These are phyloP conservation scores for Leptodermis oblonga DNA, from an alignment of 257 asterid species.

Conservation along the genomic window DNA sequence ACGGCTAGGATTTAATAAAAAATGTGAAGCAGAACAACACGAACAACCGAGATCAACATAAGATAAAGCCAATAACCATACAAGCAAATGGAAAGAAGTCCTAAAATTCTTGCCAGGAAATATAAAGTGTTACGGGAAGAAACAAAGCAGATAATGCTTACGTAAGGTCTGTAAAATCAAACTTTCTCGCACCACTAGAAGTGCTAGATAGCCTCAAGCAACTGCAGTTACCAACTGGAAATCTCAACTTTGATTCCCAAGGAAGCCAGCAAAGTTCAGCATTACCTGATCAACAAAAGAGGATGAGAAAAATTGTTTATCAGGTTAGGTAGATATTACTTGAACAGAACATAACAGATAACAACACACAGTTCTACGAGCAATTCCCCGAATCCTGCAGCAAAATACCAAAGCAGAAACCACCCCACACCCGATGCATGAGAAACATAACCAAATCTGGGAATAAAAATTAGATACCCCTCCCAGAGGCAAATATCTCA, in stretches of 20 bases:
- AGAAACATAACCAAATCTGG: not conserved
- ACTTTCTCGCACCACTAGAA: slow-evolving; percentile 30
- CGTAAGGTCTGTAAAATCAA: slow-evolving; percentile 93
- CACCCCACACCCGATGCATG: not conserved
- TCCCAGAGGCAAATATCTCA: not conserved
- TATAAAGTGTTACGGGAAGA: not conserved
- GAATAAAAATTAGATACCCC: not conserved
- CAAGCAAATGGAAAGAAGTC: slow-evolving; percentile 9
- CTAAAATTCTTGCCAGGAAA: not conserved
- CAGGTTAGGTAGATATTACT: not conserved
- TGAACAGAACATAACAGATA: not conserved
- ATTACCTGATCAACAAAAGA: slow-evolving; percentile 39
- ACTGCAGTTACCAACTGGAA: slow-evolving; percentile 26
- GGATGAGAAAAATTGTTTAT: slow-evolving; percentile 9
- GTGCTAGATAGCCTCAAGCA: slow-evolving; percentile 48
- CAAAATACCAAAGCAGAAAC: not conserved
- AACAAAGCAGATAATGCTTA: slow-evolving; percentile 30
- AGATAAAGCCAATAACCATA: not conserved
- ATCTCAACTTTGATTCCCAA: slow-evolving; percentile 31
- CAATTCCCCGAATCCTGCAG: not conserved
- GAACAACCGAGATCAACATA: not conserved
- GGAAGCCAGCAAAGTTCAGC: slow-evolving; percentile 28
- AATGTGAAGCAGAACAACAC: not conserved
- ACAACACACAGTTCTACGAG: not conserved
- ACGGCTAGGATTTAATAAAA: slow-evolving; percentile 35